Base-by-base conservation (phyloP, 202 grass and related monocot genomes). In the Cymbopogon flexuosus region DNA sequence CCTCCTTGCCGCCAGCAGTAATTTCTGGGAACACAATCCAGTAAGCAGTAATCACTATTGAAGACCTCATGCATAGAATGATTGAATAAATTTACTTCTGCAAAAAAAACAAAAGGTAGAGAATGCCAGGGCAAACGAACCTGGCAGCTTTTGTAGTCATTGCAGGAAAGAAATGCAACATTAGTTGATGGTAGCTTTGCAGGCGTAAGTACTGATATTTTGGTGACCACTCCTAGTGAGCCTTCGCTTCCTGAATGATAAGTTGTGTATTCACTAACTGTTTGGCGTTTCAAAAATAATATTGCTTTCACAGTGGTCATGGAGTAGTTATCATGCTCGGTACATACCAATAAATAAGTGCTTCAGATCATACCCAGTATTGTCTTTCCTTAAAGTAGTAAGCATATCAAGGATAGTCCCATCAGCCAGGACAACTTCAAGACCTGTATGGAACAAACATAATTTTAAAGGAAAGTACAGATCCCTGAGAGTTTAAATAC, bases 371-470 rank as follows among this genome's bases (percentile, higher is more conserved):
- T 94, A 98, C 86, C 95, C 95, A 65, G 95, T 98, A 78, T 94
- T 98, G 56, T 98, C 92, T 92, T 98, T 98, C 40, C 95, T 89
- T 83, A 98, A 89, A 75, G 88, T 93, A 81, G 81, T 84, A 84
- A 94, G 92, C 95, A 98, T 94, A 89, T 98, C 90, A 72, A 98
- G 90, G 71, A 98, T 85, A 84, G 90, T 94, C 81, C 95, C 95
- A 91, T 98, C 81, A 65, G 95, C 88, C 73, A 91, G 80, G 40
- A 94, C 95, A 78, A 86, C 92, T 90, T 98, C 95, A 67, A 98
- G 85, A 30, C 92, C 92, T 98, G 84, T 78, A 87, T 76, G 24
- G 62, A 81, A 16, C 8, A 52, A 51, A 30, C 27, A 81, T 18
- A 81, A 81, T 68, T 70, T 22, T 2, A 4, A 40, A 63, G 9